Evolutionary conservation across 768 basidiomycete genomes (phyloP), one percentile per base, ranked within the genome.

Genomic region (Leccinum subtestaceum): DNA sequence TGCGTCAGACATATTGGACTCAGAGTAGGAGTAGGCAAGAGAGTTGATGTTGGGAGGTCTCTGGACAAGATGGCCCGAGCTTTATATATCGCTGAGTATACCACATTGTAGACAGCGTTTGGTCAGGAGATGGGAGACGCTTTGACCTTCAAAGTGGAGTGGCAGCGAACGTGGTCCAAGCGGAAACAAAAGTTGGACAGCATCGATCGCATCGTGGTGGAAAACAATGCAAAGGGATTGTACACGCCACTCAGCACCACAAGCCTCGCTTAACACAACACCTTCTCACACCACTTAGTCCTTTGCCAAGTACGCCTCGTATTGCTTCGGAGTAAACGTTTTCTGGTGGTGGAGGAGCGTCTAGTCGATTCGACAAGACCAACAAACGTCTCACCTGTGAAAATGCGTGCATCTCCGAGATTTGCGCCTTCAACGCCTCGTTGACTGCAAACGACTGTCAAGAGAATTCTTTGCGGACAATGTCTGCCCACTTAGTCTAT

Each of bases 381-480:
- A 11, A 10, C 5, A 25, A 4, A 12, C 48, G 23, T 52, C 75
- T 54, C 63, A 91, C 92, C 85, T 94, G 91, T 13, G 91, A 91
- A 73, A 94, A 94, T 5, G 92, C 91, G 65, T 94, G 91, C 81
- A 94, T 86, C 57, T 87, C 83, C 0, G 87, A 77, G 57, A 94
- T 92, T 65, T 92, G 78, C 2, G 75, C 75, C 74, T 89, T 93
- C 66, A 94, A 70, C 9, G 86, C 67, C 23, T 91, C 86, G 65
- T 93, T 93, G 58, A 94, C 91, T 93, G 60, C 17, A 27, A 51
- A 8, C 47, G 43, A 55, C 19, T 49, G 57, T 62, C 63, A 62
- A 48, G 1, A n/a, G n/a, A 8, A 34, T 27, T 45, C 45, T 48
- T 21, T 55, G 56, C 12, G 7, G 2, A 52, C 15, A 17, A 53